phyloP scores from a whole-genome alignment of 1,284 basidiomycete species.

The Boletus smithii region DNA sequence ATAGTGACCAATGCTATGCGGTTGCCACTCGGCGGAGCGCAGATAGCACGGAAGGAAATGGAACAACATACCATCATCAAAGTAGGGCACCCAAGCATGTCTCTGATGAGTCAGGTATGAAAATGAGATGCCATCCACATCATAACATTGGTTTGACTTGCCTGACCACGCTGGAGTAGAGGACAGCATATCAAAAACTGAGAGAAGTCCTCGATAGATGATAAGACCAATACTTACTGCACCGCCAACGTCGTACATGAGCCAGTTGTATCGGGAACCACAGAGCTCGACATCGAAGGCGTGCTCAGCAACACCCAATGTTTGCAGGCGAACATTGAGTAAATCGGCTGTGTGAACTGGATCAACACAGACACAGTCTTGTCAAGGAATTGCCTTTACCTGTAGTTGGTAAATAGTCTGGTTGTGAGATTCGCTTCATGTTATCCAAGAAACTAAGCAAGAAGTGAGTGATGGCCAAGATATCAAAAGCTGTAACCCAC shows the following conservation, averaged over 20 bases:
- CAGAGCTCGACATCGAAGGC: constrained; percentile 63
- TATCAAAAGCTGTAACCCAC: constrained; percentile 40
- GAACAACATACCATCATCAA: constrained; percentile 65
- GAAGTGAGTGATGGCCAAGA: constrained; percentile 8
- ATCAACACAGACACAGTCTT: constrained; percentile 3
- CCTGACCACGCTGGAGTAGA: constrained; percentile 49
- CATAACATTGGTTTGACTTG: constrained; percentile 25
- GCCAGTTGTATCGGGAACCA: constrained; percentile 64
- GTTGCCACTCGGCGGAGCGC: constrained; percentile 10
- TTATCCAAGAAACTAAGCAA: constrained; percentile 60
- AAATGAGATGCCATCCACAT: constrained; percentile 28
- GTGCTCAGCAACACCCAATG: constrained; percentile 74
- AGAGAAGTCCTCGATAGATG: constrained; percentile 1
- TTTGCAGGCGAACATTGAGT: constrained; percentile 72
- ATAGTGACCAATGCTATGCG: constrained; percentile 15
- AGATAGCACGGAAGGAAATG: constrained; percentile 2
- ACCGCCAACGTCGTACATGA: constrained; percentile 77
- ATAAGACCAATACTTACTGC: constrained; percentile 48
- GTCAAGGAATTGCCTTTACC: constrained; percentile 38
- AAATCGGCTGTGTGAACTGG: constrained; percentile 55
- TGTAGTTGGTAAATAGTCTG: constrained; percentile 67
- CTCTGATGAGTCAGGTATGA: constrained; percentile 43
- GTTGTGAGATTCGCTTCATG: constrained; percentile 59
- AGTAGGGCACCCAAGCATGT: constrained; percentile 77
- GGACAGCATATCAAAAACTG: constrained; percentile 7